These are phyloP conservation scores for Phoma sp. DNA, from an alignment of 2,329 filamentous ascomycete species.

Conservation along the genomic window DNA sequence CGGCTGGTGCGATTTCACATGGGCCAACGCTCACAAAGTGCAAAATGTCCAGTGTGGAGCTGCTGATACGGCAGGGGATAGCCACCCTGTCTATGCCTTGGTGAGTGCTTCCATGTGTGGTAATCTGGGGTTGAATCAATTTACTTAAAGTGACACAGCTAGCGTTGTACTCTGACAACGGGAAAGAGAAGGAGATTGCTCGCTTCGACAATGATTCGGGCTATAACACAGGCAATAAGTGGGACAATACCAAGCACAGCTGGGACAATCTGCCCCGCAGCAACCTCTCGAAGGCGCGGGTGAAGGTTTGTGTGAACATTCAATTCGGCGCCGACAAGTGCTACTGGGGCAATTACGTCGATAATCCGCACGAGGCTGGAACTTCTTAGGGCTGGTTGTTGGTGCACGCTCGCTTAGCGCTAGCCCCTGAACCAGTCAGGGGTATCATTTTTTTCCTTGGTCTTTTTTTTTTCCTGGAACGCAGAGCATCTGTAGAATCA, in stretches of 20 bases:
- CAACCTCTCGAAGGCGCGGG: not conserved
- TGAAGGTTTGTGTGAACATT: conserved; percentile 3
- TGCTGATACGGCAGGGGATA: not conserved
- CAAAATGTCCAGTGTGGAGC: conserved; percentile 6
- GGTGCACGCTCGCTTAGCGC: too few species aligned
- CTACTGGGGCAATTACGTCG: not conserved
- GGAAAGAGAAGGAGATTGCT: conserved; percentile 4
- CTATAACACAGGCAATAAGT: not conserved
- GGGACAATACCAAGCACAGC: conserved; percentile 4
- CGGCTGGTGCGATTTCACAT: conserved; percentile 7
- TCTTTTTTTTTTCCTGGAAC: too few species aligned
- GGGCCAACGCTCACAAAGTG: not conserved
- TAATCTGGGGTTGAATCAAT: not conserved
- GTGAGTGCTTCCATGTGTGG: not conserved
- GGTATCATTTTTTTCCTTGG: too few species aligned
- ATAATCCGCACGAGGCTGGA: not conserved
- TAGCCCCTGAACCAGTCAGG: too few species aligned
- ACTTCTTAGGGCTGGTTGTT: not conserved
- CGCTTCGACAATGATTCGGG: conserved; percentile 2
- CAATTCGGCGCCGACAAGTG: not conserved
- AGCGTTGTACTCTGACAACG: not conserved
- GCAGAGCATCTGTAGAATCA: too few species aligned
- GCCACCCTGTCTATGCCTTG: not conserved
- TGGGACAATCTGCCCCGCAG: conserved; percentile 3
- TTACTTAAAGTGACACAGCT: not conserved